Evolutionary conservation across 2,329 filamentous ascomycete species (phyloP).

Genomic region (Rhynchosporium secalis): DNA sequence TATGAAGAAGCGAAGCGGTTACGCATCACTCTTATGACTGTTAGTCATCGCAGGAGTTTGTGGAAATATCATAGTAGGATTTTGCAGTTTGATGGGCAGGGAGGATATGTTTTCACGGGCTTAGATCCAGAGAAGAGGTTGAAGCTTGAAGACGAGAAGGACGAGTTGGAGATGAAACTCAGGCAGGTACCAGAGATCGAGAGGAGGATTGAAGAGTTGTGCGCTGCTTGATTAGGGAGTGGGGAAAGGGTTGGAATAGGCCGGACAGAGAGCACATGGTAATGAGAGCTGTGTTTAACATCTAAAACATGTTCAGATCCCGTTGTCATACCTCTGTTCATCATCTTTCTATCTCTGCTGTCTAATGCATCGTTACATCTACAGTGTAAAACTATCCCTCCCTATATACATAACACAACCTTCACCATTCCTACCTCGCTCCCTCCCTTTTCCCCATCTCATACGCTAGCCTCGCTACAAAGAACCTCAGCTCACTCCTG

Average conservation of each 20-base stretch:
- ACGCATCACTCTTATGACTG: constrained; percentile 95
- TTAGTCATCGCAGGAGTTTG: constrained; percentile 83
- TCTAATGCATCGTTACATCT: too few species aligned
- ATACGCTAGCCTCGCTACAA: too few species aligned
- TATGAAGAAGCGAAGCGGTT: constrained; percentile 93
- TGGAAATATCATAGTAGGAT: constrained; percentile 98
- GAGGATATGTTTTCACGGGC: constrained; percentile 83
- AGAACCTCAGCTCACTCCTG: too few species aligned
- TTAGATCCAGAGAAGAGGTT: constrained; percentile 85
- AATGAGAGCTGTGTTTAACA: background rate
- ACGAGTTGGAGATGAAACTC: constrained; percentile 84
- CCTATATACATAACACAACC: too few species aligned
- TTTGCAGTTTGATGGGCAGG: constrained; percentile 94
- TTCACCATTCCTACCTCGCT: too few species aligned
- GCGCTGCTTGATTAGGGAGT: constrained; percentile 39
- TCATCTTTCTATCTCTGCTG: too few species aligned
- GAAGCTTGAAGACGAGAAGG: constrained; percentile 91
- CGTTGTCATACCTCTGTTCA: too few species aligned
- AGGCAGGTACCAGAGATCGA: constrained; percentile 86
- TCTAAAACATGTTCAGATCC: background rate
- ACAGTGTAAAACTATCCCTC: too few species aligned
- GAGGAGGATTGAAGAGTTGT: constrained; percentile 79
- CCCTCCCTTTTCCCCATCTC: too few species aligned
- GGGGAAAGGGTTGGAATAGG: background rate
- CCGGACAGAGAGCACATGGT: background rate